Evolutionary conservation across 139 green algal genomes (phyloP).

Genomic region (Auxenochlorella pyrenoidosa): DNA sequence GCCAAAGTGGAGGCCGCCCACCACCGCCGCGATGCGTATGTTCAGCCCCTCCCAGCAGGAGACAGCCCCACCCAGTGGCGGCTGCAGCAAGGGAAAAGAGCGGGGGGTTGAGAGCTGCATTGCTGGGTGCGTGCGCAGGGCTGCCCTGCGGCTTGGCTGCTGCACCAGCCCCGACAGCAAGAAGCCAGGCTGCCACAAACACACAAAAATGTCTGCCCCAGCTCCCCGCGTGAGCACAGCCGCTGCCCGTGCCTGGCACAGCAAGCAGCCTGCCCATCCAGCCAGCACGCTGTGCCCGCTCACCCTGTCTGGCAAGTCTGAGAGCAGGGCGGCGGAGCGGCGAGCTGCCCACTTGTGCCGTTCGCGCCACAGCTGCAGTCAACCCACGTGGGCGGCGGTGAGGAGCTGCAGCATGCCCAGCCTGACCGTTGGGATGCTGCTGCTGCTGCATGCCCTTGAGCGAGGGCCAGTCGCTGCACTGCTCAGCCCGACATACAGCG

Average conservation of each 20-base stretch:
- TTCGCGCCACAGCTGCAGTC: slow-evolving; percentile 41
- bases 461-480: too few species aligned
- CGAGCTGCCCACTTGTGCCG: slow-evolving; percentile 59
- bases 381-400: too few species aligned
- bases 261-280: background rate
- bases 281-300: background rate
- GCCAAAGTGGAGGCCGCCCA: slow-evolving; percentile 36
- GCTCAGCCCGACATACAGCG: background rate
- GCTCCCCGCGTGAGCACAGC: background rate
- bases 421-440: too few species aligned
- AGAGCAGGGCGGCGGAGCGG: slow-evolving; percentile 45
- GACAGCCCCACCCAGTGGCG: slow-evolving; percentile 56
- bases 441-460: background rate
- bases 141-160: background rate
- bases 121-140: background rate
- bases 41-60: slow-evolving; percentile 17
- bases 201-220: background rate
- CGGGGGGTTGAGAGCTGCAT: background rate
- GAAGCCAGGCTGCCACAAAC: background rate
- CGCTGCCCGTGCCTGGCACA: background rate
- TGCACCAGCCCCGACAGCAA: too few species aligned
- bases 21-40: slow-evolving; percentile 45
- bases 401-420: too few species aligned
- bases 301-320: slow-evolving; percentile 29
- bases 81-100: background rate